Evolutionary conservation across 352 stramenopile genomes (phyloP).

Genomic region (Globisporangium okanoganense): DNA sequence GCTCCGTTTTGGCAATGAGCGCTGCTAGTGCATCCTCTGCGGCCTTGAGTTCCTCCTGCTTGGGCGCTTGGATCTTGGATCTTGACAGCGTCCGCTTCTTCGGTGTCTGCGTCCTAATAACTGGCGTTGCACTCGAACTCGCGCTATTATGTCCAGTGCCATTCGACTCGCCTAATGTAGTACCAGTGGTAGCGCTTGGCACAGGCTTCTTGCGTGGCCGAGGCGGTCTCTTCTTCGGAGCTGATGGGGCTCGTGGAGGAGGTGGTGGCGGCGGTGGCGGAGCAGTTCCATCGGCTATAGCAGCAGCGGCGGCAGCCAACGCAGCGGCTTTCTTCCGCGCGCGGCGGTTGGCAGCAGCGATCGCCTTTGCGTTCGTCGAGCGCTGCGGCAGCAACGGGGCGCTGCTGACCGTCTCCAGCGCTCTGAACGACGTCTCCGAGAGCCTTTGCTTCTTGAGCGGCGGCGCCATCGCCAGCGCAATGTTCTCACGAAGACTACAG

Average conservation of each 20-base stretch:
- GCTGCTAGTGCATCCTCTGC: neutral
- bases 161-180: too few relatives aligned
- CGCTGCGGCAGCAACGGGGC: neutral
- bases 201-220: constrained; percentile 17
- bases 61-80: constrained; percentile 1
- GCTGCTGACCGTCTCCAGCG: constrained; percentile 1
- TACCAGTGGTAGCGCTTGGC: neutral
- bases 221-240: constrained; percentile 15
- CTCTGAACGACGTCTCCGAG: constrained; percentile 25
- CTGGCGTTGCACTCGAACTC: neutral
- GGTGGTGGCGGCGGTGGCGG: neutral
- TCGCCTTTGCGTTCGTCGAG: constrained; percentile 2
- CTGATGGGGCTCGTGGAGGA: constrained; percentile 8
- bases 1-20: neutral
- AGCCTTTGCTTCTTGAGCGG: constrained; percentile 39
- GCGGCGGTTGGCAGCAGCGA: neutral
- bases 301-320: neutral
- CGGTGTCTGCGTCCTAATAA: neutral
- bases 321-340: constrained; percentile 8
- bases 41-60: neutral
- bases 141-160: constrained; percentile 12
- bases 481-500: constrained; percentile 12
- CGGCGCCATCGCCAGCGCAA: constrained; percentile 19
- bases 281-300: neutral
- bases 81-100: neutral